Evolutionary conservation across 768 basidiomycete genomes (phyloP).

Genomic region (Lentinula guzmanii): DNA sequence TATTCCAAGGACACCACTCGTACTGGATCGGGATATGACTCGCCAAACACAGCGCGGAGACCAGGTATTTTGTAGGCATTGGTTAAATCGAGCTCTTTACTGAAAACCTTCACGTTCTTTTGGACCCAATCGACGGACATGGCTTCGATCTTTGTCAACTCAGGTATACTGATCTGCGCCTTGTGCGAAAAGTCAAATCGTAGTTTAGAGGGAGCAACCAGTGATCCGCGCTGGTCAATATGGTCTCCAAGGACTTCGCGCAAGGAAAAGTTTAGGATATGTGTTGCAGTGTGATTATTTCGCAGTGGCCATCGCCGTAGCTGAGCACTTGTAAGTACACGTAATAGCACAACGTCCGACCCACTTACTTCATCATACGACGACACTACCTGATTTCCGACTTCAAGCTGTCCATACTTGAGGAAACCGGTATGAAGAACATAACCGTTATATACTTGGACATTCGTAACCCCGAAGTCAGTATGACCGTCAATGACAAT

Average conservation of each 20-base stretch:
- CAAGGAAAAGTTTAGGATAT: conserved; percentile 92
- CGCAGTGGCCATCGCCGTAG: conserved; percentile 92
- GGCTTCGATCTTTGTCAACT: conserved; percentile 76
- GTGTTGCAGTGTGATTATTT: conserved; percentile 98
- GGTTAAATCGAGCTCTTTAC: conserved; percentile 76
- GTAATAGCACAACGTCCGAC: neutral
- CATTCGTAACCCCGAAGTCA: conserved; percentile 91
- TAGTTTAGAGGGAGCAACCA: conserved; percentile 92
- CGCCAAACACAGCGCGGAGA: conserved; percentile 93
- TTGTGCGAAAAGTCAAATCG: conserved; percentile 99
- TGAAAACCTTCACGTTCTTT: conserved; percentile 82
- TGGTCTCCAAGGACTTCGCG: conserved; percentile 96
- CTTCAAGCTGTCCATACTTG: conserved; percentile 78
- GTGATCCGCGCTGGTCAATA: conserved; percentile 96
- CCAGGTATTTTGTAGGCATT: conserved; percentile 88
- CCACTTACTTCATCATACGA: conserved; percentile 83
- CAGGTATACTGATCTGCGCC: conserved; percentile 68
- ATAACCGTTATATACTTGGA: conserved; percentile 93
- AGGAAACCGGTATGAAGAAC: conserved; percentile 88
- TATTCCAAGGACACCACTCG: conserved; percentile 90
- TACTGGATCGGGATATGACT: conserved; percentile 96
- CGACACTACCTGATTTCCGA: conserved; percentile 79
- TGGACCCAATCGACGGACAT: conserved; percentile 88
- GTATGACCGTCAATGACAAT: conserved; percentile 88
- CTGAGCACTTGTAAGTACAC: conserved; percentile 26